Base-by-base conservation (phyloP, 192 early-diverging fungal species). In the Funneliformis geosporum region DNA sequence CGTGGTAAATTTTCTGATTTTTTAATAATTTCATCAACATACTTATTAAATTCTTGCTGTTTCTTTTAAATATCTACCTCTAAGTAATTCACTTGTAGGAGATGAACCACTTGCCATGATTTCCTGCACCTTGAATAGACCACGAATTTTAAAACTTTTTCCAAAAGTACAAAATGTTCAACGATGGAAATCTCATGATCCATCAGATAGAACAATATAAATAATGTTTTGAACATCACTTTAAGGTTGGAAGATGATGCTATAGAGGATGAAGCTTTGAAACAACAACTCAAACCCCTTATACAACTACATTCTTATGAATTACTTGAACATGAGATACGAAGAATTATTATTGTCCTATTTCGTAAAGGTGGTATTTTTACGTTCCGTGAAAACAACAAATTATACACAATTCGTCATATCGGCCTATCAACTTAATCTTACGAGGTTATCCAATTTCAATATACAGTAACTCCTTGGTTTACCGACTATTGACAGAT, bases 391-490 rank as follows among this genome's bases (percentile, higher is more conserved):
- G 97, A n/a, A 96, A 82, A 88, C 88, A 76, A 81, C 86, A 39
- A 93, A 93, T n/a, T 98, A 92, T 84, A 70, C 74, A 94, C 97
- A 62, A 98, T 99, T 79, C 95, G 98, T 71, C 96, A 99, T 83
- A 96, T 98, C 73, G 98, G 97, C 98, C 38, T 98, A 98, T 85
- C 96, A 97, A 86, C 88, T 99, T 33, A 97, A 99, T 87, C 85
- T 99, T 67, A 90, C 93, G 43, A 92, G 97, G 47, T 82, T 99
- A 82, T 87, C 92, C 70, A 96, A 97, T 90, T 99, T 97, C 89
- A 93, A 96, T n/a, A n/a, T n/a, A n/a, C n/a, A 75, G 94, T 99
- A 83, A 95, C 96, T 84, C 96, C 98, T 67, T 95, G 93, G 85
- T 95, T 95, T 84, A 94, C 92, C 78, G 94, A 95, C 82, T 97